phyloP scores from a whole-genome alignment of 2,329 filamentous ascomycete species.

The Mycogone perniciosa region DNA sequence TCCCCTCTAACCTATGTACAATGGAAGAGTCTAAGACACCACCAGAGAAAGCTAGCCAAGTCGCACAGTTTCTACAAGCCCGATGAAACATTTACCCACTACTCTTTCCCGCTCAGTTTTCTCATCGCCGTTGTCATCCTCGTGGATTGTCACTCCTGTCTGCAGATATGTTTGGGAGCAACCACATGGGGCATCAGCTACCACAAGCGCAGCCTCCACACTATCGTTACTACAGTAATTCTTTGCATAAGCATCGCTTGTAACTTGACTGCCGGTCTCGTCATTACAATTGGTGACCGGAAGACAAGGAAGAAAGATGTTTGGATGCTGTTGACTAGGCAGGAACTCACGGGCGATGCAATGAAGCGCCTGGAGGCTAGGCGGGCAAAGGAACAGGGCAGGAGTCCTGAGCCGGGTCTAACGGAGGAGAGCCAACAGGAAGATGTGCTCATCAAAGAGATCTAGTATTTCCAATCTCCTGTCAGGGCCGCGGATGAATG shows the following conservation, averaged over 20 bases:
- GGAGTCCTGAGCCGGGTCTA: constrained; percentile 4
- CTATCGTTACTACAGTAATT: constrained; percentile 70
- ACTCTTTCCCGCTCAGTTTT: constrained; percentile 67
- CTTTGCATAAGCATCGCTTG: constrained; percentile 71
- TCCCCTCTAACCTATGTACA: constrained; percentile 60
- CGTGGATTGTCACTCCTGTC: constrained; percentile 69
- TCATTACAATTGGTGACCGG: constrained; percentile 71
- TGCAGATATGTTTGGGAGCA: constrained; percentile 74
- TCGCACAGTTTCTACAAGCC: constrained; percentile 88
- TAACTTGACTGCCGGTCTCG: constrained; percentile 68
- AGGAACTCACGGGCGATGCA: constrained; percentile 62
- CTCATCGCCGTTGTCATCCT: constrained; percentile 73
- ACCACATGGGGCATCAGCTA: constrained; percentile 76
- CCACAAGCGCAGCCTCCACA: constrained; percentile 51
- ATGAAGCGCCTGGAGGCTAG: constrained; percentile 39
- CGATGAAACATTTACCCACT: constrained; percentile 76
- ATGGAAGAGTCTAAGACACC: constrained; percentile 64
- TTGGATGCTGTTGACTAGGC: constrained; percentile 66
- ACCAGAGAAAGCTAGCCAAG: constrained; percentile 72
- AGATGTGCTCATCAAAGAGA: constrained; percentile 2
- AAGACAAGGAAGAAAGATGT: constrained; percentile 82
- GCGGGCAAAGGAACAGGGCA: constrained; percentile 12
- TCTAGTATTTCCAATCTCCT: not conserved
- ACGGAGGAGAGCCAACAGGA: not conserved
- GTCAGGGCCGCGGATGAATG: not conserved